Evolutionary conservation across 1,139 yeast genomes (phyloP), one percentile per base, ranked within the genome.

Genomic region (Yamadazyma siamensis): DNA sequence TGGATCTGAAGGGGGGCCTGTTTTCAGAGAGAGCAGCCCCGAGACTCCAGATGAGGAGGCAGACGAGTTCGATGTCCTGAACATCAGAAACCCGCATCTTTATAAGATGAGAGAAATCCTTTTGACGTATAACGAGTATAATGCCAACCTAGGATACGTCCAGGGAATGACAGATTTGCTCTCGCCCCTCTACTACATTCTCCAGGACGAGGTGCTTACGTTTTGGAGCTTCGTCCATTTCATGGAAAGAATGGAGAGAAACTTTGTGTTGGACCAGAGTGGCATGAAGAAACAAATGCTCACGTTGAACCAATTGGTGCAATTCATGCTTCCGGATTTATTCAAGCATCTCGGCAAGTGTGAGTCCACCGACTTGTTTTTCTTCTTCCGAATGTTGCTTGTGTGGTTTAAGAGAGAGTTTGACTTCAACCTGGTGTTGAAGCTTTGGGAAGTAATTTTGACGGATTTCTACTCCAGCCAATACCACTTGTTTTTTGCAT

Each of bases 111-210:
- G 88, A 46, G 89, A 85, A 45, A 83, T 94, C 41, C 66, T 91
- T 25, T 69, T 87, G 35, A 86, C 96, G 1, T 91, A 83, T 50
- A 89, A 91, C 54, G 89, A 85, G 55, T 75, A 79, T 54, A 91
- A 91, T 54, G 68, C 65, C 28, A 82, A 87, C 43, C 61, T 94
- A 45, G 98, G 98, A 0, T 91, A 91, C 50, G 96, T 91, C 14
- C 99, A 91, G 59, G 99, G 99, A 2, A 91, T 91, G 99, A 80
- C 94, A 6, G 99, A 91, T 54, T 63, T 91, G 33, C 64, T 94
- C 23, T 82, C 96, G 0, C 97, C 97, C 1, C 58, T 91, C 5
- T 94, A 88, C 52, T 84, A 79, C 25, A 72, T 78, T 6, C 61
- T 86, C 25, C 78, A 79, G 48, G 95, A 89, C 53, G 96, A 89